Evolutionary conservation across 1,139 yeast species (phyloP).

Genomic region (Hyphopichia buzzinii): DNA sequence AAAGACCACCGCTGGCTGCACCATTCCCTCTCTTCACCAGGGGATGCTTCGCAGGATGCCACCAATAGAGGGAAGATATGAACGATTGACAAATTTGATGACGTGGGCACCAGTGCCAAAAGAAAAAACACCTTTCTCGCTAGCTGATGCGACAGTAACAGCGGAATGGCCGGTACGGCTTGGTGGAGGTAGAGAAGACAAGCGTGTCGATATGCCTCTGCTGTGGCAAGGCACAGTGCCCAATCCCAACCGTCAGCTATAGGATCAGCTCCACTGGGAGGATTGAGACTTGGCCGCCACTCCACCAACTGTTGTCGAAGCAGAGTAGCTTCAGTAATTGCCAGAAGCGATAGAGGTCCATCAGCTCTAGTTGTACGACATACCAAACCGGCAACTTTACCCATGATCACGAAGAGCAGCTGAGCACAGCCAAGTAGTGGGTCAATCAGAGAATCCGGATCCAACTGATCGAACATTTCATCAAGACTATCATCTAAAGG

Average conservation of each 20-base stretch:
- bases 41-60: constrained; percentile 62
- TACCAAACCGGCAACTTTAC: constrained; percentile 58
- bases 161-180: constrained; percentile 68
- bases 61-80: constrained; percentile 65
- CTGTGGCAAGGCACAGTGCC: constrained; percentile 62
- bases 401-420: constrained; percentile 59
- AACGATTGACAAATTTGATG: constrained; percentile 54
- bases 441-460: constrained; percentile 43
- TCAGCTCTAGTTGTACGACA: constrained; percentile 16
- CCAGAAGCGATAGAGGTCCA: constrained; percentile 37
- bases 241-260: constrained; percentile 44
- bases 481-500: constrained; percentile 1
- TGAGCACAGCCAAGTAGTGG: constrained; percentile 69
- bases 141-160: constrained; percentile 49
- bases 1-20: constrained; percentile 57
- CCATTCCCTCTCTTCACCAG: constrained; percentile 62
- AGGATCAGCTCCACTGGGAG: constrained; percentile 21
- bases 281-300: constrained; percentile 53
- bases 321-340: constrained; percentile 55
- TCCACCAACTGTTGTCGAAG: constrained; percentile 49
- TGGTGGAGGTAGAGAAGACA: constrained; percentile 60
- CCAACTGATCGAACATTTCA: constrained; percentile 32
- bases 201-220: constrained; percentile 64
- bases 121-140: constrained; percentile 61
- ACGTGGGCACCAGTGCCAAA: constrained; percentile 60